phyloP scores from a whole-genome alignment of 768 basidiomycete genomes.

The Kwoniella sp. region DNA sequence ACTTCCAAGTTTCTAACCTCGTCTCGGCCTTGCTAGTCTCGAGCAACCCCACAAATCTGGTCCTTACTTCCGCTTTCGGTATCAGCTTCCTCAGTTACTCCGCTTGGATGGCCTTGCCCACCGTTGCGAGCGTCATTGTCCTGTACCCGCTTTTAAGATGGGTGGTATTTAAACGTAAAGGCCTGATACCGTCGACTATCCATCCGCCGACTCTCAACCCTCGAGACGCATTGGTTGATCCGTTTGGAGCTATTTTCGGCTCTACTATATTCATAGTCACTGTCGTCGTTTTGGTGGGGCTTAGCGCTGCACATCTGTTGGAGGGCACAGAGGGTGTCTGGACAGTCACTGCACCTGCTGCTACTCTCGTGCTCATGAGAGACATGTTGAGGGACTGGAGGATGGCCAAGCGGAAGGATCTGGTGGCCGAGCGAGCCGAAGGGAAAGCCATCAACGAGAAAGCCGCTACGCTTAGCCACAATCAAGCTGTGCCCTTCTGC shows the following conservation, averaged over 20 bases:
- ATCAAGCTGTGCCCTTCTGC: neutral
- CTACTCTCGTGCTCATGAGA: constrained; percentile 68
- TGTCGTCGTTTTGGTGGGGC: constrained; percentile 72
- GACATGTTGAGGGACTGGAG: constrained; percentile 57
- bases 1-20: constrained; percentile 73
- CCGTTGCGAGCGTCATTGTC: constrained; percentile 66
- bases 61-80: constrained; percentile 81
- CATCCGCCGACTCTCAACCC: constrained; percentile 57
- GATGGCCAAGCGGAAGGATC: neutral
- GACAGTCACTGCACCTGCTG: constrained; percentile 76
- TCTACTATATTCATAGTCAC: constrained; percentile 67
- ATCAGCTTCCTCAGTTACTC: constrained; percentile 77
- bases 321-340: constrained; percentile 54
- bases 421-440: neutral
- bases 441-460: neutral
- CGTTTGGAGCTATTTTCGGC: constrained; percentile 72
- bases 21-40: constrained; percentile 69
- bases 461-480: too few relatives aligned
- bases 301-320: constrained; percentile 61
- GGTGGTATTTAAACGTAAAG: constrained; percentile 30
- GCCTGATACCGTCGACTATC: constrained; percentile 40
- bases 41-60: constrained; percentile 91
- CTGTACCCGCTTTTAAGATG: constrained; percentile 61
- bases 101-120: constrained; percentile 79
- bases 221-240: constrained; percentile 70